phyloP scores from a whole-genome alignment of 805 yeast species.

The Vanderwaltozyma yarrowii region DNA sequence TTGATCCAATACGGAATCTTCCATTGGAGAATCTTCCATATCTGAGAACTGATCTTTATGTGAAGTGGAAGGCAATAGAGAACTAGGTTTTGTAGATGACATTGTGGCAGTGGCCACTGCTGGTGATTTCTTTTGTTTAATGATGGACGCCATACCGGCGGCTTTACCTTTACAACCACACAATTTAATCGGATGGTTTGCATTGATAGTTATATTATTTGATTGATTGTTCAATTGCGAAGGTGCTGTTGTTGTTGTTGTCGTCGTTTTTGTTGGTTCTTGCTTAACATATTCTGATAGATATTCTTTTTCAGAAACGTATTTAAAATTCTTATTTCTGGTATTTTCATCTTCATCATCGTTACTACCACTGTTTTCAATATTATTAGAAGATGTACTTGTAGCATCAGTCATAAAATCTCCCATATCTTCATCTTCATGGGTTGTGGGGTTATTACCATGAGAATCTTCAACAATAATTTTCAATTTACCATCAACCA shows the following conservation, averaged over 20 bases:
- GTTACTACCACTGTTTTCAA: too few species aligned
- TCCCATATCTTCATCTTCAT: background rate
- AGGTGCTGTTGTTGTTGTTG: too few species aligned
- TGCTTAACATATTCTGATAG: conserved; percentile 8
- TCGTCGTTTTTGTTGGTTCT: background rate
- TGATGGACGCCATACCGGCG: background rate
- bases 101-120: too few species aligned
- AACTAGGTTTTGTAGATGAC: too few species aligned
- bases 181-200: background rate
- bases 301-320: conserved; percentile 22
- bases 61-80: too few species aligned
- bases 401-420: too few species aligned
- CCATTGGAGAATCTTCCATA: background rate
- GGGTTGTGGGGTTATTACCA: background rate
- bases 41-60: background rate
- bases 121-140: background rate
- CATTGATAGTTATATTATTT: background rate
- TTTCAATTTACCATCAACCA: conserved; percentile 22
- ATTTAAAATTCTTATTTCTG: conserved; percentile 2
- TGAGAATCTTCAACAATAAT: conserved; percentile 16
- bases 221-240: too few species aligned
- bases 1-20: background rate
- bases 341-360: too few species aligned
- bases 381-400: too few species aligned
- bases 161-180: conserved; percentile 3